phyloP scores from a whole-genome alignment of 2,329 filamentous ascomycete genomes.

The Exophiala dermatitidis region DNA sequence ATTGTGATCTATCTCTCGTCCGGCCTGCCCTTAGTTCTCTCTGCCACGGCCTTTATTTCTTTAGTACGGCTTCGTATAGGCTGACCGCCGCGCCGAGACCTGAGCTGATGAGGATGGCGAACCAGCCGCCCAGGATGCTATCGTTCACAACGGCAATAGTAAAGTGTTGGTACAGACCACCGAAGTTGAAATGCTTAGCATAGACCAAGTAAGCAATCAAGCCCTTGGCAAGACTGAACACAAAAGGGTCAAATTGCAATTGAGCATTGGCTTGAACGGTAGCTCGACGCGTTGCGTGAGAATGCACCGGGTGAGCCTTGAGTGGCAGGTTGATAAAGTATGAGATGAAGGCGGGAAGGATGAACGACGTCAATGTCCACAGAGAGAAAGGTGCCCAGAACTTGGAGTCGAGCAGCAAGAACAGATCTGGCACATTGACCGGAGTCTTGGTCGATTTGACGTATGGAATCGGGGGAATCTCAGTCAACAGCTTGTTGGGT shows the following conservation, averaged over 20 bases:
- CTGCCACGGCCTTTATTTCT: constrained; percentile 29
- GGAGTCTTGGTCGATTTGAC: constrained; percentile 53
- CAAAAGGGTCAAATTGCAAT: constrained; percentile 65
- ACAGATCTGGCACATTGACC: constrained; percentile 71
- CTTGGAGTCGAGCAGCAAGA: constrained; percentile 59
- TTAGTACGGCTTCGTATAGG: constrained; percentile 43
- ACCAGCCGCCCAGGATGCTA: constrained; percentile 35
- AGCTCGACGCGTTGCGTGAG: constrained; percentile 35
- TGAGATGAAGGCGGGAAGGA: constrained; percentile 63
- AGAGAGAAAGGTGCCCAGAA: constrained; percentile 80
- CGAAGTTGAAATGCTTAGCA: constrained; percentile 42
- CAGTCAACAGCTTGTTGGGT: constrained; percentile 63
- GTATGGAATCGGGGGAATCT: constrained; percentile 53
- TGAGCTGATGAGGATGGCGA: constrained; percentile 37
- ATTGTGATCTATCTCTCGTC: neutral
- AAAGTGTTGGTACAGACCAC: constrained; percentile 32
- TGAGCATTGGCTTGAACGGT: constrained; percentile 22
- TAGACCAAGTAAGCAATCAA: constrained; percentile 76
- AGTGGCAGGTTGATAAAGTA: constrained; percentile 87
- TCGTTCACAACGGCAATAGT: constrained; percentile 35
- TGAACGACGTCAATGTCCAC: constrained; percentile 66
- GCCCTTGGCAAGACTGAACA: constrained; percentile 84
- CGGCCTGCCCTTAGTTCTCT: neutral
- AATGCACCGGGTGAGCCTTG: constrained; percentile 32
- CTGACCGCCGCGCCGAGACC: constrained; percentile 38